Evolutionary conservation across 768 basidiomycete species (phyloP), one percentile per base, ranked within the genome.

Genomic region (Dioszegia aurantiaca): DNA sequence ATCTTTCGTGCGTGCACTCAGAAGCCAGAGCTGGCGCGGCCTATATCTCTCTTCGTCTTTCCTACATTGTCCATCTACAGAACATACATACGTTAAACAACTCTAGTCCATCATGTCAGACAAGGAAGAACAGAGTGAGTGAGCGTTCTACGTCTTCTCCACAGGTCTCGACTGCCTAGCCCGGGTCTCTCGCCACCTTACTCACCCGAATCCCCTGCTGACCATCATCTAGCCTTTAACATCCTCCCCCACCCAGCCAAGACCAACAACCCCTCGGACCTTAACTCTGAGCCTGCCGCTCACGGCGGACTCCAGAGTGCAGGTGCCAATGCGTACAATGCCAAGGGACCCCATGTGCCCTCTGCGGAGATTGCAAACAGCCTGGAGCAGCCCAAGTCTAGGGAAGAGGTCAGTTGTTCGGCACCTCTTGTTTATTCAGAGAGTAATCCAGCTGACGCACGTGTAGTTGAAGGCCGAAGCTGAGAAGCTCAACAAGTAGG

Each of bases 171-270:
- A 14, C 33, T 56, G n/a, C n/a, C 19, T n/a, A n/a, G n/a, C 30
- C 33, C 41, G 21, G 24, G 27, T 48, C 26, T 26, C 14, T 26
- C 40, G 30, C 51, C 51, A 19, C 49, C 23, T 17, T n/a, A n/a
- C n/a, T n/a, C n/a, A n/a, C n/a, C 8, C 10, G 30, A 2, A 23
- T n/a, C 30, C 23, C 53, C 56, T 23, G 19, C 56, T 58, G 23
- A 58, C 57, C 19, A 21, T 17, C 28, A 17, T 39, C 56, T 40
- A 74, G 73, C 55, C 28, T 77, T 77, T 69, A 66, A 62, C 46
- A 77, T 75, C 70, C 75, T 72, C 48, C 75, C 75, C 33, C 75
- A 77, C 58, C 75, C 75, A 28, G 75, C 75, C 31, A 77, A 72
- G 62, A 70, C 67, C 56, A 77, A 77, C 56, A 70, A 77, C 64